Percentiles rank a stretch among this genome's conserved stretches.
These are phyloP conservation scores for Cyanidium caldarium DNA, from an alignment of 23 red algal species.

Conservation along the genomic window DNA sequence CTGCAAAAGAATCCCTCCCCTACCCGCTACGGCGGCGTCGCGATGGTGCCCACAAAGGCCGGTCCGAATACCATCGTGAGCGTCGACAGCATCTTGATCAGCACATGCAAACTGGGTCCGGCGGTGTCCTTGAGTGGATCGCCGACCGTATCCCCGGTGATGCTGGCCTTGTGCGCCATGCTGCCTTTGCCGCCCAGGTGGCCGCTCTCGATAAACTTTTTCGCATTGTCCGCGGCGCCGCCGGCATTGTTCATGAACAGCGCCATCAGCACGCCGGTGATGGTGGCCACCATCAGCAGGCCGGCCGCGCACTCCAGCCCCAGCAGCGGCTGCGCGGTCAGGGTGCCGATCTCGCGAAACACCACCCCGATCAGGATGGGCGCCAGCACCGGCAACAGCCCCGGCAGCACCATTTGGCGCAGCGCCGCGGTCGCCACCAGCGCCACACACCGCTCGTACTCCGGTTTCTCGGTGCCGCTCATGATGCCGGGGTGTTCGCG, in stretches of 20 bases:
- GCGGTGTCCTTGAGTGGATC: conserved; percentile 40
- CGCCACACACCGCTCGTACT: conserved; percentile 38
- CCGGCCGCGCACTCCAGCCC: conserved; percentile 19
- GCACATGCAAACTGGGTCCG: conserved; percentile 48
- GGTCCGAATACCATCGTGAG: conserved; percentile 25
- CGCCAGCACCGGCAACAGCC: conserved; percentile 33
- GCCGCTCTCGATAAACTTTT: conserved; percentile 63
- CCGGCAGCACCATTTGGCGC: conserved; percentile 39
- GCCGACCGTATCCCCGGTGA: conserved; percentile 42
- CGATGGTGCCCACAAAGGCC: not conserved
- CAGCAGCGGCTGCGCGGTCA: conserved; percentile 6
- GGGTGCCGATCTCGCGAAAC: conserved; percentile 26
- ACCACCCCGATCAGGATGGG: conserved; percentile 75
- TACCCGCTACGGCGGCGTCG: not conserved
- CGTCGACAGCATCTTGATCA: conserved; percentile 31
- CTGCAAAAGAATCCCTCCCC: no score
- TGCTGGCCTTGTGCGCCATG: conserved; percentile 46
- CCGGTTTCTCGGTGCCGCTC: conserved; percentile 26
- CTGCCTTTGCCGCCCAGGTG: conserved; percentile 47
- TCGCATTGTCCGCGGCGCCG: conserved; percentile 69
- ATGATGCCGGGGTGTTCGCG: conserved; percentile 52
- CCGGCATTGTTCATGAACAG: conserved; percentile 40
- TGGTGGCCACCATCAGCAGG: conserved; percentile 32
- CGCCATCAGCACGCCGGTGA: conserved; percentile 34
- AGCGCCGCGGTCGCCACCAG: conserved; percentile 32